Evolutionary conservation across 2,329 filamentous ascomycete genomes (phyloP), one percentile per base, ranked within the genome.

Genomic region (Cladosporium sp.): DNA sequence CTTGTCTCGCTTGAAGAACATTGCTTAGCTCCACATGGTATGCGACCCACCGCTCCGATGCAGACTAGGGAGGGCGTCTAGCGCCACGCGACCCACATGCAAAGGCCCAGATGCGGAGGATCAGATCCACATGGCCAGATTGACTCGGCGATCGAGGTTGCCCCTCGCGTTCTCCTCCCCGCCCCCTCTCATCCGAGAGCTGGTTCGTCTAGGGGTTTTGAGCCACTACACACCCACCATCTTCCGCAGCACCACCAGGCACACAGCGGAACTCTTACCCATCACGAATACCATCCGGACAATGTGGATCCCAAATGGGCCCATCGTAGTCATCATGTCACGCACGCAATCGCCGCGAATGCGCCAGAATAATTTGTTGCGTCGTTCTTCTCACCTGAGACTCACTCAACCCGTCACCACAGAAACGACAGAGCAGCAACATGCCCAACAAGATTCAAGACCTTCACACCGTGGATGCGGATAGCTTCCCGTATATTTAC

Each of bases 391-490:
- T 22, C 15, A 12, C 13, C 12, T 24, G 6, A 7, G 13, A 17
- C 24, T 20, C 50, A 42, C 24, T 22, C 24, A 10, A 42, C 4
- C 37, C 49, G 49, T 20, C 45, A 66, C 52, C 20, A 22, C 34
- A 19, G 45, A 48, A 7, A 22, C 45, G 5, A 32, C 7, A 50
- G 17, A 13, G n/a, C 17, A 35, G 17, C 47, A 50, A 50, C 12
- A 70, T 71, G 69, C 68, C 69, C 22, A 71, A 70, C 60, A 55
- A 69, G 39, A 66, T 69, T 15, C 62, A 59, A 28, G 64, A 71
- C 40, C 60, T 71, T 19, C 66, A 68, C 49, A 67, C 62, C 2
- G 61, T 71, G n/a, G 69, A 71, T 51, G 56, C 63, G 44, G 61
- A 66, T 2, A 63, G 55, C 9, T 70, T 65, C 40, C 62, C 68